Conservation (phyloP, 78 protist species). For the Dictyostelium capitatum region DNA sequence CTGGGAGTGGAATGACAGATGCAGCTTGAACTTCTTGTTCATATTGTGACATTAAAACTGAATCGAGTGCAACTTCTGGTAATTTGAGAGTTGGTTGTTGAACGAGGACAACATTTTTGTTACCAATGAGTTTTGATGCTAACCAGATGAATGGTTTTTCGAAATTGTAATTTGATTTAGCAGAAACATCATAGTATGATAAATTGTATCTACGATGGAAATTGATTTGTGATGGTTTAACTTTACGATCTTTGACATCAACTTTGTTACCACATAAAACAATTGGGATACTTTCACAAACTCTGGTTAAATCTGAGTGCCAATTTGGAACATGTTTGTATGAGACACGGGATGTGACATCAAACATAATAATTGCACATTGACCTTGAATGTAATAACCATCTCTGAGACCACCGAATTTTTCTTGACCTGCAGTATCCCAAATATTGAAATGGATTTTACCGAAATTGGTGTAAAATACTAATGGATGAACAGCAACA, state of each 20-base stretch:
- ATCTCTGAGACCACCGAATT: conserved; percentile 99
- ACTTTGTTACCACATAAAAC: conserved; percentile 99
- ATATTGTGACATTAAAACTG: conserved; percentile 66
- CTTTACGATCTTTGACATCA: conserved; percentile 98
- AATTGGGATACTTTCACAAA: conserved; percentile 98
- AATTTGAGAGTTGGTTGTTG: conserved; percentile 78
- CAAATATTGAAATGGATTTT: conserved; percentile 97
- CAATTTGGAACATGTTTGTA: conserved; percentile 99
- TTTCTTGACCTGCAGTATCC: conserved; percentile 99
- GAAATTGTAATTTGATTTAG: conserved; percentile 99
- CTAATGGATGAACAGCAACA: conserved; percentile 96
- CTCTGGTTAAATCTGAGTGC: conserved; percentile 98
- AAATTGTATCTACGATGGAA: conserved; percentile 99
- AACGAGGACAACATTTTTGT: conserved; percentile 51
- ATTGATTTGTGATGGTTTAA: conserved; percentile 96
- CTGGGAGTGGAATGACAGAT: conserved; percentile 86
- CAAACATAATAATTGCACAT: conserved; percentile 99
- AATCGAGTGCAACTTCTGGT: conserved; percentile 86
- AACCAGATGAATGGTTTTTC: conserved; percentile 99
- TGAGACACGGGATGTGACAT: conserved; percentile 98
- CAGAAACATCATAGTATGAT: conserved; percentile 99
- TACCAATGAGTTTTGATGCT: conserved; percentile 94
- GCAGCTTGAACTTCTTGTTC: conserved; percentile 89
- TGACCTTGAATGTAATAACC: conserved; percentile 98
- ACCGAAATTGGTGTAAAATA: conserved; percentile 98